Conservation (phyloP, 108 stramenopile species). For the Nitzschia sp. region DNA sequence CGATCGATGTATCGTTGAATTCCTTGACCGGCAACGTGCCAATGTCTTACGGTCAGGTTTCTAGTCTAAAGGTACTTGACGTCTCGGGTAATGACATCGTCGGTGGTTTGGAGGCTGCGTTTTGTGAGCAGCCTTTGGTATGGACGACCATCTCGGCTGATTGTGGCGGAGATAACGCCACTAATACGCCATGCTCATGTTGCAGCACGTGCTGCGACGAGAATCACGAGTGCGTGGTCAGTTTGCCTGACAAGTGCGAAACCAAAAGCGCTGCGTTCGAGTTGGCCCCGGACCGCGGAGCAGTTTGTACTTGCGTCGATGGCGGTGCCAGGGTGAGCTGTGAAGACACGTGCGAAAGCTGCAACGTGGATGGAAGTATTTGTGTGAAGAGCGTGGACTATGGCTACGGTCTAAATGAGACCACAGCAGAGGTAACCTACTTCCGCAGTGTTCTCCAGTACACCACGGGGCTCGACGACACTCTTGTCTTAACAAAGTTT, state of each 20-base stretch:
- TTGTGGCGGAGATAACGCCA: neutral
- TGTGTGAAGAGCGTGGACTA: slow-evolving; percentile 5
- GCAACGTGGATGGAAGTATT: slow-evolving; percentile 1
- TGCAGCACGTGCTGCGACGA: slow-evolving; percentile 19
- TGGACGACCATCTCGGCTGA: neutral
- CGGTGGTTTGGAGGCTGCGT: neutral
- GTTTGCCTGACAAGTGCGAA: neutral
- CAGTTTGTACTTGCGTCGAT: slow-evolving; percentile 2
- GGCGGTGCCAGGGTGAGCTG: slow-evolving; percentile 2
- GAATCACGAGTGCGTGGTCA: neutral
- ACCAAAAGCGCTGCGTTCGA: neutral
- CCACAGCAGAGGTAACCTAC: neutral
- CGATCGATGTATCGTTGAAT: slow-evolving; percentile 2
- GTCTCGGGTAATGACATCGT: neutral
- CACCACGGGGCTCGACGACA: neutral
- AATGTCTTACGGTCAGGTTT: neutral
- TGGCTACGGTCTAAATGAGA: neutral
- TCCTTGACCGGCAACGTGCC: slow-evolving; percentile 3
- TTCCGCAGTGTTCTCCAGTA: slow-evolving; percentile 6
- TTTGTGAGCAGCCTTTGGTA: neutral
- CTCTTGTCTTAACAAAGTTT: neutral
- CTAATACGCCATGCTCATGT: neutral
- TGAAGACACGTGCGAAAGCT: slow-evolving; percentile 7
- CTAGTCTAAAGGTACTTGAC: neutral
- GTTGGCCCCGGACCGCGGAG: slow-evolving; percentile 1